These are phyloP conservation scores for Yarrowia deformans DNA, from an alignment of 805 yeast species.

Conservation along the genomic window DNA sequence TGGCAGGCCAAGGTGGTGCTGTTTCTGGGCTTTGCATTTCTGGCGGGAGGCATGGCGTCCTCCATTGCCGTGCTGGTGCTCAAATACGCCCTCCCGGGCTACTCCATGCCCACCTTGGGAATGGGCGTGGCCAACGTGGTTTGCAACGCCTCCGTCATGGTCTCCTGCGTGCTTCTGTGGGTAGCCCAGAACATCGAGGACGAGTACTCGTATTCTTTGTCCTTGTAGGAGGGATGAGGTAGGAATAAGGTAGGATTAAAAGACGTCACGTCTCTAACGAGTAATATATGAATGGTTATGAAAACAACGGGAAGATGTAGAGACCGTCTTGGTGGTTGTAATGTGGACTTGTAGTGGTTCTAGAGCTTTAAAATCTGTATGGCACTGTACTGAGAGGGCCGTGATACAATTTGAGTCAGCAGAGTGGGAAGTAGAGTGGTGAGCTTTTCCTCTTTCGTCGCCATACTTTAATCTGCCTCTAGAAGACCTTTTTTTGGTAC, in stretches of 20 bases:
- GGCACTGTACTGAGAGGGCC: no score
- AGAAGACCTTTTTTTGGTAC: no score
- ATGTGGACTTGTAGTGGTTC: no score
- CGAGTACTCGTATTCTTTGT: slow-evolving; percentile 90
- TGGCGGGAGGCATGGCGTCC: slow-evolving; percentile 95
- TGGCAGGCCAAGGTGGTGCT: slow-evolving; percentile 94
- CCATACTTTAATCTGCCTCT: no score
- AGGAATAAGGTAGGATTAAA: neutral
- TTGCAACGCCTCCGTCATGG: slow-evolving; percentile 78
- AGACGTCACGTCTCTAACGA: slow-evolving; percentile 7
- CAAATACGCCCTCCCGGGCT: slow-evolving; percentile 81
- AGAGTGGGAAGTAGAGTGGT: no score
- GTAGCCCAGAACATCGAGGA: slow-evolving; percentile 94
- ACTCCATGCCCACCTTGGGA: slow-evolving; percentile 84
- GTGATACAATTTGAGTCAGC: no score
- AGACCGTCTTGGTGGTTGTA: no score
- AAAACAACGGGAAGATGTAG: no score
- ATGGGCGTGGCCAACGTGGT: slow-evolving; percentile 93
- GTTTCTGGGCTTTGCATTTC: slow-evolving; percentile 88
- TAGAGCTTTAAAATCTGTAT: no score
- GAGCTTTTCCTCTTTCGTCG: no score
- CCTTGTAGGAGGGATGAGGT: slow-evolving; percentile 55
- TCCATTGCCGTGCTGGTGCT: slow-evolving; percentile 85
- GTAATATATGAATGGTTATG: slow-evolving; percentile 6
- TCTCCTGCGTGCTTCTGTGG: slow-evolving; percentile 91